phyloP scores from a whole-genome alignment of 2,329 filamentous ascomycete species.

The Pestalotiopsis sp. region DNA sequence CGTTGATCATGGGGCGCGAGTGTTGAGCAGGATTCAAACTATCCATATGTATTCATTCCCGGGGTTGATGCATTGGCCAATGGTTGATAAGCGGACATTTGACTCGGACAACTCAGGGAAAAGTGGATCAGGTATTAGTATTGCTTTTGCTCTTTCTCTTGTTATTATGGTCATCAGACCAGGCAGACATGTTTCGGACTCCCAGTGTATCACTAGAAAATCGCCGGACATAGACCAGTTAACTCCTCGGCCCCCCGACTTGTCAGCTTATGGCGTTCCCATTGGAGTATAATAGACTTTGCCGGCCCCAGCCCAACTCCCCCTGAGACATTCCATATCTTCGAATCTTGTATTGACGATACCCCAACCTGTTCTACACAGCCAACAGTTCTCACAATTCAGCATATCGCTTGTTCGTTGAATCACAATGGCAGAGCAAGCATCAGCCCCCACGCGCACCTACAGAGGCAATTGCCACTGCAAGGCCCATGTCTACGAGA shows the following conservation, averaged over 20 bases:
- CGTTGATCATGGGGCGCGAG: background rate
- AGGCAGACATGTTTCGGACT: background rate
- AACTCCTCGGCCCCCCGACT: background rate
- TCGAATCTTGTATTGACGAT: background rate
- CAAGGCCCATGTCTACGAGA: slow-evolving; percentile 51
- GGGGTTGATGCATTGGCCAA: background rate
- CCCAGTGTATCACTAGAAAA: too few species aligned
- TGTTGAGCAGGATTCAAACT: background rate
- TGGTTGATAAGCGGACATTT: background rate
- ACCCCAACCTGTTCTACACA: background rate
- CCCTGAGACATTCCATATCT: background rate
- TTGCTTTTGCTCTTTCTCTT: background rate
- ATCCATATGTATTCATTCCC: background rate
- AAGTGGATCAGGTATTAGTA: background rate
- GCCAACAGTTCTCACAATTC: background rate
- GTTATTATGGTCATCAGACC: background rate
- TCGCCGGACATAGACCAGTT: background rate
- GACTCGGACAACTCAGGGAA: background rate
- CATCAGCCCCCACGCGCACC: slow-evolving; percentile 27
- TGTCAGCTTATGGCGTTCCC: background rate
- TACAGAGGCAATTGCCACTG: slow-evolving; percentile 62
- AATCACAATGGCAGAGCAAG: slow-evolving; percentile 4
- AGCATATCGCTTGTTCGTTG: background rate
- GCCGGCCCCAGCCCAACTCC: background rate
- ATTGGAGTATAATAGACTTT: too few species aligned